Evolutionary conservation across 495 filamentous ascomycete species (phyloP), one percentile per base, ranked within the genome.

Genomic region (Aspergillus bridgeri): DNA sequence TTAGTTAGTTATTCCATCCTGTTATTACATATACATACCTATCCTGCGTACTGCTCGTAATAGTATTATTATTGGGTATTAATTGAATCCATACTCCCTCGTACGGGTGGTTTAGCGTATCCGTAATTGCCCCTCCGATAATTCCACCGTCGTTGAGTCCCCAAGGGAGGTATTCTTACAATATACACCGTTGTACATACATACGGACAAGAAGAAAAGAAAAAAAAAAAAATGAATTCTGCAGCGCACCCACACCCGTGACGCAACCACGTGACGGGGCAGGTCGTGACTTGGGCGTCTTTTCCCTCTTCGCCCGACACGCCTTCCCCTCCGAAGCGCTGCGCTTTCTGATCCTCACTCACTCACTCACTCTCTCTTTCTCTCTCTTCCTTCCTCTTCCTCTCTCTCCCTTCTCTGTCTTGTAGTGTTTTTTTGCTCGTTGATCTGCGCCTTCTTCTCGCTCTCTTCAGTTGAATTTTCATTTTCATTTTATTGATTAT

Each of bases 261-360:
- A 74, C 70, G 68, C 67, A 68, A 65, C 68, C 74, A 77, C 75
- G 75, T 77, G 75, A 77, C 68, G 69, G 60, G 58, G 57, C 53
- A 51, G 47, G 48, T 50, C 27, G 55, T 60, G 58, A 63, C 60
- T 63, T 65, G 59, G 58, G 64, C 53, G 56, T 48, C 51, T 62
- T 55, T 54, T 60, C 51, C 43, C 9, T 38, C 9, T 15, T 63
- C 56, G 60, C 56, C 51, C 59, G 54, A 56, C 49, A 60, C 53
- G 57, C 59, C 56, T 60, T 65, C 59, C 61, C 57, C 53, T 57
- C 57, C 57, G 46, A 45, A 54, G 19, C 43, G 56, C 46, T 55
- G 49, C 42, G n/a, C n/a, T n/a, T n/a, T n/a, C n/a, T n/a, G n/a
- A n/a, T n/a, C n/a, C n/a, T 25, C 52, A 24, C 29, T 51, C 25